Evolutionary conservation across 2,329 filamentous ascomycete species (phyloP), one percentile per base, ranked within the genome.

Genomic region (Aaosphaeria pasadenensis): DNA sequence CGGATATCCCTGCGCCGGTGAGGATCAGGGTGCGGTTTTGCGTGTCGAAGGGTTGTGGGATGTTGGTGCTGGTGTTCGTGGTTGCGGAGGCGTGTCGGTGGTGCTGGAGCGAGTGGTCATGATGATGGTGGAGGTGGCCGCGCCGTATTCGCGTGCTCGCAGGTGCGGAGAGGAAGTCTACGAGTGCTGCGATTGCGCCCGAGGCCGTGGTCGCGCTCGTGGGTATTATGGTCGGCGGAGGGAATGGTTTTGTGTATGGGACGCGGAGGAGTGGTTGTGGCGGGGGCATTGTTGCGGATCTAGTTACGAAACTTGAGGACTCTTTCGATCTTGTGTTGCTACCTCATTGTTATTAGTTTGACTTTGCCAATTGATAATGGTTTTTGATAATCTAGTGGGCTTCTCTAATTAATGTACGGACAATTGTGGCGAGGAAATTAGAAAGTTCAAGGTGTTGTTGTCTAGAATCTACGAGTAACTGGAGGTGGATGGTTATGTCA

Each of bases 1-100:
- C 92, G 1, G 90, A 96, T 44, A 99, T 88, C 3, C 94, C 94
- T 3, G 94, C 94, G 7, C 94, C 94, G 0, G 91, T 86, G 38
- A 89, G 74, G 11, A 89, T 71, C 30, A 88, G 77, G 0, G 84
- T 85, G 53, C 86, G 73, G 78, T 72, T 46, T 77, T 29, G 71
- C 71, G 33, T 40, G 30, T 30, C 9, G 33, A 36, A 9, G 7
- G 33, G 33, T 36, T 36, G 33, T 9, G 33, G 33, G 33, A 36
- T 9, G 33, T n/a, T n/a, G 29, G 43, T 41, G 33, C 30, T 24
- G 39, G 32, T 32, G 32, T 28, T 35, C 31, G 11, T 42, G 36
- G 42, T 31, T 30, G 36, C 11, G n/a, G 43, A 39, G 13, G 32
- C 13, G 17, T 39, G 7, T 11, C 39, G 36, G 30, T 74, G 58